Base-by-base conservation (phyloP, 805 yeast species). In the Saturnispora dispora region DNA sequence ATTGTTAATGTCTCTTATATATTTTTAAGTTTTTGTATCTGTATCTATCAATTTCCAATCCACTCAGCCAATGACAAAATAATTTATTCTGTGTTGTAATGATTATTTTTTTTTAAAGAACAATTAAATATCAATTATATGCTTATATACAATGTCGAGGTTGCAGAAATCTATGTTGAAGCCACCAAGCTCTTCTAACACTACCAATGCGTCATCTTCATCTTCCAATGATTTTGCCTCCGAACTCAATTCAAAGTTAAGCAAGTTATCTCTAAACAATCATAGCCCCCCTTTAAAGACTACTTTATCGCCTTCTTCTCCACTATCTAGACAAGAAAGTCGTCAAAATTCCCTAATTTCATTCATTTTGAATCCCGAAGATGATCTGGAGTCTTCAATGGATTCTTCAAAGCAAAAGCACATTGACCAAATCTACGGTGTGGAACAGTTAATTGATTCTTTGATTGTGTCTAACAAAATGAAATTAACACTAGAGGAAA, bases 391-490 rank as follows among this genome's bases (percentile, higher is more conserved):
- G 9, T 44, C 46, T 15, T 27, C 47, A 45, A 43, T 45, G n/a
- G 41, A 28, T 4, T 13, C 36, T 3, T 25, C 20, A 13, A 30
- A 30, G 33, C 30, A 39, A 40, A 11, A 17, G 27, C 25, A 28
- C 39, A 15, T 18, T 23, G 30, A 56, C 9, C 41, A 37, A 43
- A 55, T 66, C 11, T 62, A 60, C 43, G 55, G 76, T 2, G 70
- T 77, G 25, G 68, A 66, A 33, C 80, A 78, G 46, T 70, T 78
- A 32, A 70, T 78, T 6, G 52, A 59, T 10, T 63, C 77, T 0
- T 25, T 42, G 8, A 46, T 49, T 11, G 46, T 43, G 5, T 48
- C 54, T 10, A 51, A 52, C 15, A 59, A 82, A 52, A 65, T 72
- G 17, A 73, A 71, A 52, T 75, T 78, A 4, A 71, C 77, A 35